These are phyloP conservation scores for Brettanomyces anomalus DNA, from an alignment of 805 yeast genomes.

Conservation along the genomic window DNA sequence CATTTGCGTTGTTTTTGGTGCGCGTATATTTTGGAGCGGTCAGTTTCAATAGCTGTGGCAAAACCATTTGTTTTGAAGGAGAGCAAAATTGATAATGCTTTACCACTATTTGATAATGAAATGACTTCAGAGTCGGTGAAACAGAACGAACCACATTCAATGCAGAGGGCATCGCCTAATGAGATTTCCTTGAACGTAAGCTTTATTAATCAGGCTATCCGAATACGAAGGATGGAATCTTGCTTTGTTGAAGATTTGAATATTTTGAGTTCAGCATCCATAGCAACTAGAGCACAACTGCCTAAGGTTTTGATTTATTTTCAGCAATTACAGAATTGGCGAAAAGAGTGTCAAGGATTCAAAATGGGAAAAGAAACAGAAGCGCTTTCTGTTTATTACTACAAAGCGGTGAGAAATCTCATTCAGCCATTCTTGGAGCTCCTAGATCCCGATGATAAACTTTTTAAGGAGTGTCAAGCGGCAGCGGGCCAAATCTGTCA, in stretches of 20 bases:
- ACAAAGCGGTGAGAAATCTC: constrained; percentile 48
- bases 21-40: constrained; percentile 50
- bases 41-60: constrained; percentile 54
- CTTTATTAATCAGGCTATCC: constrained; percentile 50
- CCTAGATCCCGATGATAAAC: constrained; percentile 48
- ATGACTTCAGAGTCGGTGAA: constrained; percentile 30
- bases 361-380: constrained; percentile 46
- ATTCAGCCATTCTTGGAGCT: constrained; percentile 59
- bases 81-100: constrained; percentile 34
- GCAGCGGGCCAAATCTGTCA: constrained; percentile 67
- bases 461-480: constrained; percentile 59
- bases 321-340: constrained; percentile 50
- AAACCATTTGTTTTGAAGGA: constrained; percentile 48
- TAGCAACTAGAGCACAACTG: constrained; percentile 30
- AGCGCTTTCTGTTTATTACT: constrained; percentile 49
- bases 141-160: neutral
- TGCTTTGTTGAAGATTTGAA: constrained; percentile 46
- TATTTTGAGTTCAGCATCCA: constrained; percentile 24
- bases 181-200: constrained; percentile 14
- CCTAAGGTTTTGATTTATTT: constrained; percentile 43
- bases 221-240: constrained; percentile 50
- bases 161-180: no score
- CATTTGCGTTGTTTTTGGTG: constrained; percentile 57
- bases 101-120: constrained; percentile 43
- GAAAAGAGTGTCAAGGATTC: constrained; percentile 41